Conservation (phyloP, 306 rosid species). For the Trichosanthes cucumerina region DNA sequence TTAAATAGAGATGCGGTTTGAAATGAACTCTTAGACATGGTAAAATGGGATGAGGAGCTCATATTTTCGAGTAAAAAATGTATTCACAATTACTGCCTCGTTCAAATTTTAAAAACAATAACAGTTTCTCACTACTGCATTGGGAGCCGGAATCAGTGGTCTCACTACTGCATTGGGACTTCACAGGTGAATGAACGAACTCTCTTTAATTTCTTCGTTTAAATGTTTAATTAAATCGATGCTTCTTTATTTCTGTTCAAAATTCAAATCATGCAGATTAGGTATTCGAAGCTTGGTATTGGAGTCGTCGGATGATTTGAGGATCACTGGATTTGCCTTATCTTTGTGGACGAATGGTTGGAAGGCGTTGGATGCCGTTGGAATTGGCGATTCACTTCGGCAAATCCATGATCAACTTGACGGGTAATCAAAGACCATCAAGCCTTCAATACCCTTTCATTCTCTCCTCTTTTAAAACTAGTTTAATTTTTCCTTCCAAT, state of each 20-base stretch:
- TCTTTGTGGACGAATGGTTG: constrained; percentile 58
- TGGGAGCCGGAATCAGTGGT: constrained; percentile 79
- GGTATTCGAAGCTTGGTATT: constrained; percentile 58
- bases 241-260: not conserved
- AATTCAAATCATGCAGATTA: constrained; percentile 25
- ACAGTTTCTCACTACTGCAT: no score
- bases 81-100: no score
- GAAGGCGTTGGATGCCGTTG: constrained; percentile 70
- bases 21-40: no score
- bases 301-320: constrained; percentile 47
- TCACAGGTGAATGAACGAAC: constrained; percentile 10
- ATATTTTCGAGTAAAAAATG: no score
- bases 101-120: constrained; percentile 24
- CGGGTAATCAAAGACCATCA: constrained; percentile 21
- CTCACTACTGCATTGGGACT: constrained; percentile 59
- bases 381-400: constrained; percentile 44
- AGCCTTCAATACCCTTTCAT: not conserved
- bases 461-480: not conserved
- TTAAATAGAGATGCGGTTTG: no score
- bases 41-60: no score
- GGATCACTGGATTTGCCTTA: constrained; percentile 55
- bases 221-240: not conserved
- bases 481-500: not conserved
- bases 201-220: not conserved
- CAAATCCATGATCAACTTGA: constrained; percentile 25